A percentile compares a stretch with the other conserved stretches of the same genome.
phyloP scores from a whole-genome alignment of 805 yeast species.

The Candida sonorensis region DNA sequence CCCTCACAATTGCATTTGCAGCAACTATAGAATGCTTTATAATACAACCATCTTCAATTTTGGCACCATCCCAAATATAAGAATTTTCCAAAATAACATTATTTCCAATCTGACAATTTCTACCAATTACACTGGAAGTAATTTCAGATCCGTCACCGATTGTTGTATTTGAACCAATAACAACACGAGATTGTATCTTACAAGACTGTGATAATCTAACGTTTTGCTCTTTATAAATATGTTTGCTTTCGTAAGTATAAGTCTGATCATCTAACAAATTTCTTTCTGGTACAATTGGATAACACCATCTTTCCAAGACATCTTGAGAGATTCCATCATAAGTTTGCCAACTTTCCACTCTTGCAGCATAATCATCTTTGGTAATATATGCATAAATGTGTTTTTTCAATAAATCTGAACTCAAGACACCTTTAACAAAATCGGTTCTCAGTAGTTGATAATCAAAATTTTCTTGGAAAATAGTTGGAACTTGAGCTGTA shows the following conservation, averaged over 20 bases:
- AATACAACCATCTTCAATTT: conserved; percentile 56
- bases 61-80: conserved; percentile 81
- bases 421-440: conserved; percentile 83
- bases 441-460: conserved; percentile 82
- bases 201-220: conserved; percentile 94
- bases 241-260: conserved; percentile 74
- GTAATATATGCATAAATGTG: conserved; percentile 85
- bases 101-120: conserved; percentile 77
- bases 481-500: conserved; percentile 88
- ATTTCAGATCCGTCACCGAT: conserved; percentile 72
- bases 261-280: conserved; percentile 66
- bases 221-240: conserved; percentile 81
- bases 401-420: conserved; percentile 85
- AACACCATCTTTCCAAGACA: conserved; percentile 84
- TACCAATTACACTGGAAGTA: conserved; percentile 73
- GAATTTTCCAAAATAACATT: conserved; percentile 67
- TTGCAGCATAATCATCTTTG: conserved; percentile 76
- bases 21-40: conserved; percentile 70
- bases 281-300: conserved; percentile 85
- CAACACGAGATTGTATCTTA: conserved; percentile 70
- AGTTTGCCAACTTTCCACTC: conserved; percentile 94
- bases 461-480: conserved; percentile 94
- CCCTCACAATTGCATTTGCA: conserved; percentile 47
- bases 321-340: conserved; percentile 90
- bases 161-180: conserved; percentile 69